Percentiles rank a stretch among this genome's conserved stretches.
phyloP scores from a whole-genome alignment of 805 yeast species.

The Kodamaea restingae region DNA sequence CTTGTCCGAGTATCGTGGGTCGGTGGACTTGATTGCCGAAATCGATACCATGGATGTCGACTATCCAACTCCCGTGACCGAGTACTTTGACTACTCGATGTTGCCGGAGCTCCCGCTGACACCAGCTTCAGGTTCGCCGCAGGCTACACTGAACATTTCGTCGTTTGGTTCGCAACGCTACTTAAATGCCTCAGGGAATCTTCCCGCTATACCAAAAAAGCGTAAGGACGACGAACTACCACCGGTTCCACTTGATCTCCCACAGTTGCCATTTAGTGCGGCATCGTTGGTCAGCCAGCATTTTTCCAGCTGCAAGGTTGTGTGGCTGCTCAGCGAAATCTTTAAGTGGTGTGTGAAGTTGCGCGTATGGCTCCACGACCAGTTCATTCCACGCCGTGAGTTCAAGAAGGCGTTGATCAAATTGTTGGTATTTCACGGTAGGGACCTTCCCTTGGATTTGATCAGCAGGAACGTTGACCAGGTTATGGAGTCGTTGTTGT shows the following conservation, averaged over 20 bases:
- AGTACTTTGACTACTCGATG: constrained; percentile 31
- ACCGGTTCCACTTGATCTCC: constrained; percentile 45
- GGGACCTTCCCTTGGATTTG: constrained; percentile 47
- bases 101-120: constrained; percentile 31
- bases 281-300: constrained; percentile 46
- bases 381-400: constrained; percentile 46
- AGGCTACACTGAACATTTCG: background rate
- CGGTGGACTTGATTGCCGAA: constrained; percentile 9
- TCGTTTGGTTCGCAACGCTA: background rate
- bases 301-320: constrained; percentile 42
- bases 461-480: constrained; percentile 49
- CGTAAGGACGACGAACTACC: constrained; percentile 30
- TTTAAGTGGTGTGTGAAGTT: constrained; percentile 54
- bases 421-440: constrained; percentile 47
- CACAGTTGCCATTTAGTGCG: constrained; percentile 55
- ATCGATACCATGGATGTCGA: constrained; percentile 8
- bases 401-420: constrained; percentile 50
- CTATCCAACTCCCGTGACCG: constrained; percentile 20
- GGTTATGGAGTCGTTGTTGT: constrained; percentile 40
- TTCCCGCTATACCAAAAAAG: constrained; percentile 7
- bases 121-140: constrained; percentile 6
- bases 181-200: constrained; percentile 1
- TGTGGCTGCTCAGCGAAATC: constrained; percentile 46
- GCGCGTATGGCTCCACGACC: constrained; percentile 51
- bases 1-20: background rate